phyloP scores from a whole-genome alignment of 129 eudicot species.

The Lactuca saligna region DNA sequence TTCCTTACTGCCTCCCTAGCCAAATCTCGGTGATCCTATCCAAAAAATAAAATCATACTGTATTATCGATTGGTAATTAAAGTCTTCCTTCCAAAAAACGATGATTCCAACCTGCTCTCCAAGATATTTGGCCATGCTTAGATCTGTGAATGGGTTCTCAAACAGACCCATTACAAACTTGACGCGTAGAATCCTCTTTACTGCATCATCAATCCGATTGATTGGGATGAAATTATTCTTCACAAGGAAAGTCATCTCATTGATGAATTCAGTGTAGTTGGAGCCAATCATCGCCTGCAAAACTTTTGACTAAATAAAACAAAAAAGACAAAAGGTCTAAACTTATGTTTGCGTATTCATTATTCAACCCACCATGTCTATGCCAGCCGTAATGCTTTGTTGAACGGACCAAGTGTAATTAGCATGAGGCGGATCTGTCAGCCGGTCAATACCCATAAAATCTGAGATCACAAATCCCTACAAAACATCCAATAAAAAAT shows the following conservation, averaged over 20 bases:
- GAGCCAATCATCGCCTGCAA: conserved; percentile 74
- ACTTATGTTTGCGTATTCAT: neutral
- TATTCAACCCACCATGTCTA: conserved; percentile 61
- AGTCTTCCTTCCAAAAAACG: neutral
- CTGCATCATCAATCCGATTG: conserved; percentile 83
- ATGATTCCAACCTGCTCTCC: conserved; percentile 51
- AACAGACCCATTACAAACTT: conserved; percentile 79
- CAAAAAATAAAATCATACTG: neutral
- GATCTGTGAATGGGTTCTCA: conserved; percentile 72
- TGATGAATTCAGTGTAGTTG: conserved; percentile 56
- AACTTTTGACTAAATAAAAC: neutral
- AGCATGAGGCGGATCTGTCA: conserved; percentile 56
- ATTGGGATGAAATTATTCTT: conserved; percentile 62
- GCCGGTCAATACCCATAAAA: conserved; percentile 59
- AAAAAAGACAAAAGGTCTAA: neutral
- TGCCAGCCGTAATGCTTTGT: conserved; percentile 59
- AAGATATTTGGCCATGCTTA: conserved; percentile 52
- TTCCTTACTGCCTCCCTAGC: conserved; percentile 79
- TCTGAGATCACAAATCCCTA: conserved; percentile 88
- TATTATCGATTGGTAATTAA: neutral
- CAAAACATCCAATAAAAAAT: conserved; percentile 10
- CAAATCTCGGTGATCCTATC: conserved; percentile 61
- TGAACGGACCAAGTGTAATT: conserved; percentile 66
- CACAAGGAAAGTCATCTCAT: conserved; percentile 46
- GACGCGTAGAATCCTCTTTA: conserved; percentile 69